Evolutionary conservation across 108 stramenopile genomes (phyloP).

Genomic region (Bacterosira constricta): DNA sequence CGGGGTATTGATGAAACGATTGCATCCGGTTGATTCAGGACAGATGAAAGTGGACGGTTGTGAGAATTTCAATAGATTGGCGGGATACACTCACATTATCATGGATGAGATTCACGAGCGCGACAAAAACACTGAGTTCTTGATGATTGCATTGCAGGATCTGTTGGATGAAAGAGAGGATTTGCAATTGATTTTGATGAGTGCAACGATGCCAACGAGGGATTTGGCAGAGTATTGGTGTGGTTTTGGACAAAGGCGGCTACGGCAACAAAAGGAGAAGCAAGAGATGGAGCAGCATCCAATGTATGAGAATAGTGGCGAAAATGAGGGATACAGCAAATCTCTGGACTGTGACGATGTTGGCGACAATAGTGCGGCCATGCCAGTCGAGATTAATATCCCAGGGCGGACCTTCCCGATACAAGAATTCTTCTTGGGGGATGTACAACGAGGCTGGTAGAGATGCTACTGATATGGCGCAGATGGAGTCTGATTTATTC

Average conservation of each 20-base stretch:
- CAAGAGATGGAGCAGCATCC: neutral
- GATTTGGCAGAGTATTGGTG: constrained; percentile 69
- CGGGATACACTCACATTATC: constrained; percentile 82
- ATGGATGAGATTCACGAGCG: constrained; percentile 97
- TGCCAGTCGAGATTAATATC: constrained; percentile 73
- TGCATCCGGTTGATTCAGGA: constrained; percentile 50
- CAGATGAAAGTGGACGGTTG: neutral
- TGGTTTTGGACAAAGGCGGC: constrained; percentile 22
- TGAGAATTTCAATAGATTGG: constrained; percentile 18
- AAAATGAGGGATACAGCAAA: neutral
- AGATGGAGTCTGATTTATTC: constrained; percentile 57
- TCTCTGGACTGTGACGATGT: constrained; percentile 24
- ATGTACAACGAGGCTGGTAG: constrained; percentile 42
- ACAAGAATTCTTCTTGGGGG: constrained; percentile 79
- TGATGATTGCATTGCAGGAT: constrained; percentile 86
- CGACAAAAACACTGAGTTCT: constrained; percentile 88
- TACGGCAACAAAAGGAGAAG: neutral
- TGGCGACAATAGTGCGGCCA: constrained; percentile 16
- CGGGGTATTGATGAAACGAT: constrained; percentile 84
- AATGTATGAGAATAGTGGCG: neutral
- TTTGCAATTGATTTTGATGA: constrained; percentile 78
- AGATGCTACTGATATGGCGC: constrained; percentile 43
- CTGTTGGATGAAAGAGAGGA: constrained; percentile 67
- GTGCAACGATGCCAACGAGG: constrained; percentile 70
- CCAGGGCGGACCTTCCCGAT: constrained; percentile 86